Base-by-base conservation (phyloP, 192 early-diverging fungal genomes). In the Entomortierella lignicola region DNA sequence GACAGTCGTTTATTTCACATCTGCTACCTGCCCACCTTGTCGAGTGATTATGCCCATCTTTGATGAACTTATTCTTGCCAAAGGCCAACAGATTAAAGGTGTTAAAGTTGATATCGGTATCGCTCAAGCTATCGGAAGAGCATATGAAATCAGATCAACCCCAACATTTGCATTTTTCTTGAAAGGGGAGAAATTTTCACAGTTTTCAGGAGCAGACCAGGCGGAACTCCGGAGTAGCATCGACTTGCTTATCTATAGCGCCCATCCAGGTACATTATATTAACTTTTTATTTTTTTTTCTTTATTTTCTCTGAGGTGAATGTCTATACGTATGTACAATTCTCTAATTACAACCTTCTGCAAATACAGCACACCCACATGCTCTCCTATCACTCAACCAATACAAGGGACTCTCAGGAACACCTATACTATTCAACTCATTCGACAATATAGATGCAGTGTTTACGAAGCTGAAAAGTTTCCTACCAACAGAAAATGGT, bases 81-180 rank as follows among this genome's bases (percentile, higher is more conserved):
- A 84, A 30, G 84, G 84, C 34, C 66, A 57, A 5, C 59, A 72
- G 21, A 81, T 93, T 30, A 66, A 90, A 31, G 93, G 89, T 13
- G 87, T 88, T 18, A 89, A 86, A 18, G 87, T 92, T 8, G 93
- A 94, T 69, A 82, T 87, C 7, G 60, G 61, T 2, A 68, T 83
- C n/a, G 88, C 89, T 0, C 72, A 82, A 48, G 85, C 86, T 21
- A 85, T 88, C 25, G 82, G 89, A 21, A 60, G 75, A 23, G 65
- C 79, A 32, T 94, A 88, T 66, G 50, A 75, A 34, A 82, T 94
- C 17, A 71, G 85, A 10, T 89, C 87, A 2, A 92, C 91, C 1
- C 93, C 93, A 23, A 94, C 93, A 6, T 94, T 94, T 72, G 82
- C 86, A 62, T 89, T 91, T 53, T 92, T 91, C 58, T 71, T 89